Conservation (phyloP, 768 basidiomycete species). For the Cystobasidium tubakii region DNA sequence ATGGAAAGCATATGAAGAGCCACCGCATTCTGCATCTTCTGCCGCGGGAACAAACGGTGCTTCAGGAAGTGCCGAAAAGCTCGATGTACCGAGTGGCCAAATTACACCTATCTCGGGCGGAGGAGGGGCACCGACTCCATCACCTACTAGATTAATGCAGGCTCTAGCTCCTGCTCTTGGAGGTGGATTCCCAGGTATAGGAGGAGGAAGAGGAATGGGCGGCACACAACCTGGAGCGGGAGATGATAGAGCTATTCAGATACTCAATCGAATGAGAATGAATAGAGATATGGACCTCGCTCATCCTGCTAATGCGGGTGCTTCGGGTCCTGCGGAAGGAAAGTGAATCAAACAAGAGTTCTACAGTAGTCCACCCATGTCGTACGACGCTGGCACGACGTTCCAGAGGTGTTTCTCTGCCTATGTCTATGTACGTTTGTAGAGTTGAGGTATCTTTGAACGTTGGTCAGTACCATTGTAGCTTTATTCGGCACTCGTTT, state of each 20-base stretch:
- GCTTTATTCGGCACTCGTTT: no score
- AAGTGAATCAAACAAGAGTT: not conserved
- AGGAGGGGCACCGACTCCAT: not conserved
- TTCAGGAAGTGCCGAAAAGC: not conserved
- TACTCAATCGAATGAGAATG: constrained; percentile 26
- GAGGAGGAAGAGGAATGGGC: not conserved
- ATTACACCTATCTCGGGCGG: not conserved
- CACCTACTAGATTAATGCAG: not conserved
- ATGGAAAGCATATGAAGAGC: constrained; percentile 62
- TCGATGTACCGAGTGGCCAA: not conserved
- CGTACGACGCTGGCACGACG: no score
- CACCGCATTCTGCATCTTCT: not conserved
- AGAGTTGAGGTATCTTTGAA: not conserved
- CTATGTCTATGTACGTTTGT: no score
- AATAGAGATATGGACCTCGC: constrained; percentile 33
- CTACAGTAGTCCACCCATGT: not conserved
- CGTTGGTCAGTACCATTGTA: no score
- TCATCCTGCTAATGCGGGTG: constrained; percentile 35
- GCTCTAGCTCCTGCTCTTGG: not conserved
- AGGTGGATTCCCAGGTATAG: constrained; percentile 1
- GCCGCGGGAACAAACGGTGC: not conserved
- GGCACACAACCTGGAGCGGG: constrained; percentile 11
- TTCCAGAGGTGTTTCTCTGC: no score
- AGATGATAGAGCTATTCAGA: constrained; percentile 32
- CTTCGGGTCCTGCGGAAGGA: not conserved